Evolutionary conservation across 805 yeast species (phyloP).

Genomic region (Jamesozyma spencerorum): DNA sequence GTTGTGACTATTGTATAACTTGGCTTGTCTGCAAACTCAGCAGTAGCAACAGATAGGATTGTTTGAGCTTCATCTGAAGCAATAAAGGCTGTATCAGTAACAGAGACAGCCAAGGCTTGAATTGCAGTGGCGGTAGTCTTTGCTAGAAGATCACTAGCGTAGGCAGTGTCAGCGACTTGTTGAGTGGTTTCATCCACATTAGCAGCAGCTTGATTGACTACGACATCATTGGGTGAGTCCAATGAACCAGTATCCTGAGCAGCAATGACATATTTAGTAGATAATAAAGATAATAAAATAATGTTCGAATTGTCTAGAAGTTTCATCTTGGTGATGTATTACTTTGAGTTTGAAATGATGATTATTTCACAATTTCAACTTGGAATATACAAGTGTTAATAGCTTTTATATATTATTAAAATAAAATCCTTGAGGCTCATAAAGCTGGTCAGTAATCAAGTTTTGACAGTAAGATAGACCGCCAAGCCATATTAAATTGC

Average conservation of each 20-base stretch:
- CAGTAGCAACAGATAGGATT: background rate
- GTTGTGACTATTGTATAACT: slow-evolving; percentile 16
- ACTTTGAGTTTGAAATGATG: too few species aligned
- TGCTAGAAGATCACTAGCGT: background rate
- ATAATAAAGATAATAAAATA: background rate
- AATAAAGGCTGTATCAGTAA: background rate
- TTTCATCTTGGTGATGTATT: too few species aligned
- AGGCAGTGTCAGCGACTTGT: background rate
- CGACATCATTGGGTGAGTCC: background rate
- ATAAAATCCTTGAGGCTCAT: too few species aligned
- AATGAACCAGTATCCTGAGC: background rate
- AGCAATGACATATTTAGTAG: background rate
- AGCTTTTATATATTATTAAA: too few species aligned
- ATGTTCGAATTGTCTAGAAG: background rate
- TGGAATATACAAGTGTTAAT: too few species aligned
- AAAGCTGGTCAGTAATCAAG: too few species aligned
- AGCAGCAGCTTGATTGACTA: background rate
- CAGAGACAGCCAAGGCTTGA: slow-evolving; percentile 1
- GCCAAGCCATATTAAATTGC: too few species aligned
- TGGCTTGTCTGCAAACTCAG: slow-evolving; percentile 8
- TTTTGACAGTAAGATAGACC: too few species aligned
- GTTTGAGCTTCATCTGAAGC: background rate
- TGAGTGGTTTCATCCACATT: background rate
- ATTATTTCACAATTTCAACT: too few species aligned
- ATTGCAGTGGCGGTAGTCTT: slow-evolving; percentile 1